Base-by-base conservation (phyloP, 257 asterid species). In the Verbascum thapsus region DNA sequence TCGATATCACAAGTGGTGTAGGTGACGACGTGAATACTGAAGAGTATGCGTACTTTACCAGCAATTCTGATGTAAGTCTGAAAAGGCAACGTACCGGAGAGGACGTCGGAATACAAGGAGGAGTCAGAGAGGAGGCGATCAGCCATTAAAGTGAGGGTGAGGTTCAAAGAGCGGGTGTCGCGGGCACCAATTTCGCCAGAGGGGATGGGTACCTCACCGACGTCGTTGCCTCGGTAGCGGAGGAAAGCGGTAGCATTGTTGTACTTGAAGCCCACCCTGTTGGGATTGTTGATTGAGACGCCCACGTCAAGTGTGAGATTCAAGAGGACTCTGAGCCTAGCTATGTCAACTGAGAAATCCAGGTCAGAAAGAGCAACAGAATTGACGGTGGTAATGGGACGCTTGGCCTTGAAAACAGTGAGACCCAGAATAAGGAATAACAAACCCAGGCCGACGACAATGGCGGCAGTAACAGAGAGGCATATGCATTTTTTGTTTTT, bases 351-450 rank as follows among this genome's bases (percentile, higher is more conserved):
- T 0, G 83, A 67, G 74, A 82, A 8, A 43, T 78, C 62, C 10
- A 85, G 63, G 64, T 88, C 67, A 0, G 61, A 13, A 17, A 91
- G 78, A 8, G 90, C 22, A 19, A 82, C 78, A 42, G 84, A 69
- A 4, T 79, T 51, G 23, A 91, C 81, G 71, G 77, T 49, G 72
- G 72, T 82, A 7, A 55, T 37, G 11, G 96, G 91, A 3, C 75
- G 78, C 61, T 80, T 84, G 61, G 88, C 69, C 71, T 91, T 88
- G 86, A 91, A 82, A 15, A 88, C 85, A 6, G 96, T 91, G 69
- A 91, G 83, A 6, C 75, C 95, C 3, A 85, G 78, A 6, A 88
- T 70, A 8, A 84, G 81, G 67, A 82, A 9, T 17, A 88, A 61
- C 40, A 88, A 47, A 1, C 76, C 85, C 3, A 88, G 40, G 15